A percentile compares a stretch with the other conserved stretches of the same genome.
Evolutionary conservation across 371 early-diverging fungal genomes (phyloP).

Genomic region (Synchytrium microbalum): DNA sequence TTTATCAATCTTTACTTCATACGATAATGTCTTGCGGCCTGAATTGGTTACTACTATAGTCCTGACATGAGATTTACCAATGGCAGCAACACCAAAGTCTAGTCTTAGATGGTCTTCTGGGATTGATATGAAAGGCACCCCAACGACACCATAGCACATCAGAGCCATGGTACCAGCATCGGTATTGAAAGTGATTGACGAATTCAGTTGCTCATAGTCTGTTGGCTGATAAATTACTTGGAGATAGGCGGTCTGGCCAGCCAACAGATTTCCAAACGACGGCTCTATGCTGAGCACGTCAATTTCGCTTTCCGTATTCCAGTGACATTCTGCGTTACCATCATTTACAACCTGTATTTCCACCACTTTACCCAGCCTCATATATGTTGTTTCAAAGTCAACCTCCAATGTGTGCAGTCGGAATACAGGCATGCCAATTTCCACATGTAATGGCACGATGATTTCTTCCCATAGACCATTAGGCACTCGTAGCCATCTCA

Average conservation of each 20-base stretch:
- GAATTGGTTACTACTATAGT: conserved; percentile 37
- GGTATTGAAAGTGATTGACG: conserved; percentile 35
- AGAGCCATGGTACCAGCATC: conserved; percentile 41
- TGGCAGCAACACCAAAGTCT: conserved; percentile 45
- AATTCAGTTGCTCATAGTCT: conserved; percentile 32
- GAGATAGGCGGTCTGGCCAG: conserved; percentile 26
- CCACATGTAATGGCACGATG: conserved; percentile 32
- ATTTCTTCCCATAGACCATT: conserved; percentile 34
- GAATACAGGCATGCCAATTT: conserved; percentile 45
- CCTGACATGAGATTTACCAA: conserved; percentile 32
- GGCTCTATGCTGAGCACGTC: conserved; percentile 21
- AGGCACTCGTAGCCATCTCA: conserved; percentile 39
- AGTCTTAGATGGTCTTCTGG: conserved; percentile 23
- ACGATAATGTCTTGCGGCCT: conserved; percentile 36
- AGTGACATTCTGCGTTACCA: conserved; percentile 47
- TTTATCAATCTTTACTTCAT: conserved; percentile 23
- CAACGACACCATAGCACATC: conserved; percentile 49
- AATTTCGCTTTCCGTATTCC: conserved; percentile 26
- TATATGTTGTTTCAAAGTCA: conserved; percentile 48
- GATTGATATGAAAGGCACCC: conserved; percentile 44
- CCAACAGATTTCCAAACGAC: conserved; percentile 23
- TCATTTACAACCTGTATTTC: conserved; percentile 36
- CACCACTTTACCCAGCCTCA: conserved; percentile 40
- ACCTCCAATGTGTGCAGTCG: conserved; percentile 34
- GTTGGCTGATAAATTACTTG: conserved; percentile 36